phyloP scores from a whole-genome alignment of 352 stramenopile species.

The Aphanomyces invadans region DNA sequence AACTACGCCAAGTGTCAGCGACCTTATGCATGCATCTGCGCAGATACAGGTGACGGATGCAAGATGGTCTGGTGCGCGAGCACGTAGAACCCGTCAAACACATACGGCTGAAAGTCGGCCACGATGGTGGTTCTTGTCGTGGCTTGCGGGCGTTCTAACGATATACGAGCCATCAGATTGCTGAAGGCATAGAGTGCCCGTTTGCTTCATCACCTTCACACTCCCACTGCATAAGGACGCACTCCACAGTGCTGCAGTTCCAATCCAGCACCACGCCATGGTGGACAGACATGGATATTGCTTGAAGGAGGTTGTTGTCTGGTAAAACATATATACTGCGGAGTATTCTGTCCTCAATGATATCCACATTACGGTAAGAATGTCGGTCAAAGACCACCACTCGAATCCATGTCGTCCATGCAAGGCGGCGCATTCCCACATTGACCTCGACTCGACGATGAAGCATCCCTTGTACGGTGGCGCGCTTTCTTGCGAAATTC shows the following conservation, averaged over 20 bases:
- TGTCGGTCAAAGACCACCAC: background rate
- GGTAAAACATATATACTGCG: background rate
- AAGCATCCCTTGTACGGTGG: slow-evolving; percentile 47
- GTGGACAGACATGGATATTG: background rate
- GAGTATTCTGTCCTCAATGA: background rate
- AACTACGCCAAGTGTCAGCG: slow-evolving; percentile 40
- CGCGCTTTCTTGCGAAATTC: slow-evolving; percentile 63
- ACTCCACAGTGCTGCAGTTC: slow-evolving; percentile 15
- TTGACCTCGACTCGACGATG: slow-evolving; percentile 12
- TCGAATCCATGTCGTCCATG: background rate
- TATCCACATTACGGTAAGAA: background rate
- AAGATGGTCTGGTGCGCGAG: slow-evolving; percentile 53
- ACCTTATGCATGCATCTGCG: background rate
- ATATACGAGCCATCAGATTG: background rate
- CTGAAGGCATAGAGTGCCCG: background rate
- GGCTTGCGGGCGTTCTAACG: background rate
- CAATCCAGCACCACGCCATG: background rate
- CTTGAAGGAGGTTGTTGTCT: background rate
- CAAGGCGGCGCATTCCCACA: background rate
- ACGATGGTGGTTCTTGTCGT: slow-evolving; percentile 58
- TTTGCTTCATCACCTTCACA: background rate
- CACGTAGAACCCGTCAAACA: slow-evolving; percentile 84
- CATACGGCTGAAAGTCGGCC: slow-evolving; percentile 49
- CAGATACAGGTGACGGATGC: slow-evolving; percentile 45
- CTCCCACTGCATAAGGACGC: slow-evolving; percentile 4